These are phyloP conservation scores for Cryomyces minteri DNA, from an alignment of 495 filamentous ascomycete genomes.

Conservation along the genomic window DNA sequence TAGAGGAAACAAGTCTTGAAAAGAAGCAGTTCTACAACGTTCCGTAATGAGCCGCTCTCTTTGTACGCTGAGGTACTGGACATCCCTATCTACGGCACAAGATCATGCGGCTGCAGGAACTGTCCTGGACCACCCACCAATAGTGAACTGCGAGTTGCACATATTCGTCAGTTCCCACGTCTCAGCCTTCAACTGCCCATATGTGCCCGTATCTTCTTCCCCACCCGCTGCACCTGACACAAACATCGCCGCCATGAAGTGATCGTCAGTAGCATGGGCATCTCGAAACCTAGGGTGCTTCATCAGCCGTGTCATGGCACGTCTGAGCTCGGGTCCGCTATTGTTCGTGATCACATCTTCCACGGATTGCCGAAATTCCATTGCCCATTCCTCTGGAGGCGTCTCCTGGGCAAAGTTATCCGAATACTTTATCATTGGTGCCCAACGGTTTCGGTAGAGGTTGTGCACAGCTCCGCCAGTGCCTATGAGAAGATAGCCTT, in stretches of 20 bases:
- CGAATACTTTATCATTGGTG: constrained; percentile 34
- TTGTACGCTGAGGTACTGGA: too few relatives aligned
- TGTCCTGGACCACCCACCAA: too few relatives aligned
- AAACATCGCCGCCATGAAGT: constrained; percentile 41
- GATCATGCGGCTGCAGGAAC: too few relatives aligned
- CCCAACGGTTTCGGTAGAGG: constrained; percentile 43
- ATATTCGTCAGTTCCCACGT: constrained; percentile 47
- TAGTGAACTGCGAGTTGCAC: constrained; percentile 11
- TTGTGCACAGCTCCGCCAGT: constrained; percentile 46
- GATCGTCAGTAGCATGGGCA: constrained; percentile 45
- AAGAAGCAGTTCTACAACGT: too few relatives aligned
- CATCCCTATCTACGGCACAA: too few relatives aligned
- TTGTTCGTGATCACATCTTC: constrained; percentile 33
- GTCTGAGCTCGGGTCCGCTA: constrained; percentile 26
- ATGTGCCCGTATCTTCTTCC: constrained; percentile 25
- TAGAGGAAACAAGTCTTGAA: too few relatives aligned
- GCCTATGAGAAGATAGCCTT: constrained; percentile 36
- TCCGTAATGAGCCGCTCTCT: too few relatives aligned
- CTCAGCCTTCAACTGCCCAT: constrained; percentile 31
- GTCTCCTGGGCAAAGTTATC: constrained; percentile 41
- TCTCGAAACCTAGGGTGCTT: constrained; percentile 40
- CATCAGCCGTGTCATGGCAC: constrained; percentile 37
- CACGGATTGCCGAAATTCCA: constrained; percentile 42
- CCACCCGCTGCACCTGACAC: constrained; percentile 34
- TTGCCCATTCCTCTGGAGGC: constrained; percentile 32